Conservation (phyloP, 2,329 filamentous ascomycete species). For the Epichloe sylvatica region DNA sequence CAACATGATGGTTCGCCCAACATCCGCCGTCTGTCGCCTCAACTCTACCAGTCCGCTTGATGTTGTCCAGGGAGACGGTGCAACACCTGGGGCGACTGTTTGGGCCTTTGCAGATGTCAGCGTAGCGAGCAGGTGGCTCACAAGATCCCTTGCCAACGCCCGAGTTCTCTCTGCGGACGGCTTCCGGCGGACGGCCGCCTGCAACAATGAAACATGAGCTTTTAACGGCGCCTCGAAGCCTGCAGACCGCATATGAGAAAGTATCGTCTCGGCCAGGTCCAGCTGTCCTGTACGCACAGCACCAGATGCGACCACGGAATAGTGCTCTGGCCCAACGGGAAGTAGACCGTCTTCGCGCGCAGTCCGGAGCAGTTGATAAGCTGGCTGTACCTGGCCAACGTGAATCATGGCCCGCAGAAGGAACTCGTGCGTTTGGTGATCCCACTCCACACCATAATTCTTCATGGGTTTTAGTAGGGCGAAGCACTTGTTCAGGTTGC, state of each 20-base stretch:
- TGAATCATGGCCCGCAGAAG: conserved; percentile 35
- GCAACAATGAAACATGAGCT: conserved; percentile 28
- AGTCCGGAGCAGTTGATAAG: conserved; percentile 32
- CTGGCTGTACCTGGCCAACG: conserved; percentile 35
- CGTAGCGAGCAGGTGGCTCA: conserved; percentile 15
- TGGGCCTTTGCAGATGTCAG: not conserved
- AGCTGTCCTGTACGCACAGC: conserved; percentile 33
- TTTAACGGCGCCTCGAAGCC: conserved; percentile 29
- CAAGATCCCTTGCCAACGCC: conserved; percentile 16
- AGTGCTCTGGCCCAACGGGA: conserved; percentile 33
- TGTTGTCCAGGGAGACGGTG: conserved; percentile 1
- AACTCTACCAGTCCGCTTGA: conserved; percentile 12
- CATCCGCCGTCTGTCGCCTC: conserved; percentile 14
- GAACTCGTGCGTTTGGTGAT: conserved; percentile 35
- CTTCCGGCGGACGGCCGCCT: conserved; percentile 19
- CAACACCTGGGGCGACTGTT: not conserved
- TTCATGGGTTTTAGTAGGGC: conserved; percentile 36
- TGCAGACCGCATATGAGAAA: conserved; percentile 28
- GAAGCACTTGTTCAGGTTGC: conserved; percentile 37
- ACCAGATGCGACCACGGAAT: conserved; percentile 37
- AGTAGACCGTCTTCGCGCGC: conserved; percentile 32
- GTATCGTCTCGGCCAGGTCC: conserved; percentile 26
- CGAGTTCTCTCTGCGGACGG: conserved; percentile 14
- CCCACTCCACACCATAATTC: conserved; percentile 30
- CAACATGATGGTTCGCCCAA: conserved; percentile 21